A percentile compares a stretch with the other conserved stretches of the same genome.
These are phyloP conservation scores for Amylocystis lapponica DNA, from an alignment of 768 basidiomycete species.

Conservation along the genomic window DNA sequence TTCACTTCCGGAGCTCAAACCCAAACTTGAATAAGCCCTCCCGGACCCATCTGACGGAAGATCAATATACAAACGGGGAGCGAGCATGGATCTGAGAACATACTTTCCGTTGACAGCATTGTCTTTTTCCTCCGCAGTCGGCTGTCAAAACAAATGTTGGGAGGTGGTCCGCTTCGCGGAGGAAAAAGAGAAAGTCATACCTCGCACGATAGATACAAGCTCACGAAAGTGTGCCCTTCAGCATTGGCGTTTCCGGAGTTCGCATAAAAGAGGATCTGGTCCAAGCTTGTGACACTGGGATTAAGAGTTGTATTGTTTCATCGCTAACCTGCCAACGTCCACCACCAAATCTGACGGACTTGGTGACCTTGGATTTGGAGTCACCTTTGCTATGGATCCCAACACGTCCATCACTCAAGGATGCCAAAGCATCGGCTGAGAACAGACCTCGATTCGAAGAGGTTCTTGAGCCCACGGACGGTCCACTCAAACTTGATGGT, in stretches of 20 bases:
- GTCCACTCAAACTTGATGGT: constrained; percentile 75
- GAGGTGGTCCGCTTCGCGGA: background rate
- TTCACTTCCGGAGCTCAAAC: constrained; percentile 73
- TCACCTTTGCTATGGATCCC: constrained; percentile 52
- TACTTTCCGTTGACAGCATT: constrained; percentile 55
- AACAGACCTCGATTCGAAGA: constrained; percentile 65
- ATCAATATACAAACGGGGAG: background rate
- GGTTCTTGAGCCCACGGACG: constrained; percentile 55
- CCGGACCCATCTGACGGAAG: constrained; percentile 62
- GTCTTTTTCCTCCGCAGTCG: constrained; percentile 72
- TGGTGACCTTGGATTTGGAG: constrained; percentile 69
- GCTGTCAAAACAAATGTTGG: constrained; percentile 43
- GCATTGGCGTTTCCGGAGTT: constrained; percentile 65
- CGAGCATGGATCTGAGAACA: constrained; percentile 6
- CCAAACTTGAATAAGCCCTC: constrained; percentile 83
- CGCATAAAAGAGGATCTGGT: constrained; percentile 75
- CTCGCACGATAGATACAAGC: constrained; percentile 79
- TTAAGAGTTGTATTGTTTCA: background rate
- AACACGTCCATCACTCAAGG: background rate
- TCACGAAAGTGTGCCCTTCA: constrained; percentile 54
- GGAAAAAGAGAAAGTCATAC: constrained; percentile 31
- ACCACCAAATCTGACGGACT: constrained; percentile 71
- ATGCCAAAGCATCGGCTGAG: background rate
- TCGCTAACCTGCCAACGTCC: constrained; percentile 64
- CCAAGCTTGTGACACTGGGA: background rate